Base-by-base conservation (phyloP, 495 filamentous ascomycete genomes). In the Trichocladium antarcticum region DNA sequence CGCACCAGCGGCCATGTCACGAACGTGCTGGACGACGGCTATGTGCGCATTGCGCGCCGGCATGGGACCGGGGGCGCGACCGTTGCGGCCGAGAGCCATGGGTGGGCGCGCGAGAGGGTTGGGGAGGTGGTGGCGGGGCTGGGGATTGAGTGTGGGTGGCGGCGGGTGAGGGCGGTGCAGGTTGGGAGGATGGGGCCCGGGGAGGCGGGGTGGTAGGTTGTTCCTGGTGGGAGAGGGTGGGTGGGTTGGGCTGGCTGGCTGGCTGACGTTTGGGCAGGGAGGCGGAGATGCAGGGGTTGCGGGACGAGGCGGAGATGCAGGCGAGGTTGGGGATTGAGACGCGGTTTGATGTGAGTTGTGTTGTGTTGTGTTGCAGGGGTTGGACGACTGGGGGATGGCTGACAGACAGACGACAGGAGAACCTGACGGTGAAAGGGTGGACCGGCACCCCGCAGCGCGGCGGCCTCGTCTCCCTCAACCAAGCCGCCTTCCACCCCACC, bases 401-500 rank as follows among this genome's bases (percentile, higher is more conserved):
- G 2, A 8, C 29, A 52, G 19, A 50, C 29, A 7, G 1, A 3
- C 1, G 5, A 4, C 48, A 65, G 41, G 65, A 71, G 15, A 65
- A 69, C 28, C 35, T 68, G 1, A 55, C 53, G 0, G 40, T 68
- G 21, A 47, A 40, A 9, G 76, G 77, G 35, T 73, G 70, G 68
- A 63, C 66, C 32, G 74, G 74, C 38, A 56, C 58, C 19, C 45
- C 63, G 7, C 76, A 77, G 47, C 71, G 74, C 10, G 74, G 69
- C 42, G 69, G 68, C 14, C 58, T 70, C 5, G 57, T 77, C 2
- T 75, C 64, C 42, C 37, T 47, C 5, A 63, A 64, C n/a, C 76
- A 81, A 57, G 77, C 74, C 0, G 72, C 76, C 2, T 80, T 78
- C 57, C 76, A 79, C 50, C 76, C 78, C 1, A 79, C 77, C 0